phyloP scores from a whole-genome alignment of 441 rosid species.

The Syzygium malaccense region DNA sequence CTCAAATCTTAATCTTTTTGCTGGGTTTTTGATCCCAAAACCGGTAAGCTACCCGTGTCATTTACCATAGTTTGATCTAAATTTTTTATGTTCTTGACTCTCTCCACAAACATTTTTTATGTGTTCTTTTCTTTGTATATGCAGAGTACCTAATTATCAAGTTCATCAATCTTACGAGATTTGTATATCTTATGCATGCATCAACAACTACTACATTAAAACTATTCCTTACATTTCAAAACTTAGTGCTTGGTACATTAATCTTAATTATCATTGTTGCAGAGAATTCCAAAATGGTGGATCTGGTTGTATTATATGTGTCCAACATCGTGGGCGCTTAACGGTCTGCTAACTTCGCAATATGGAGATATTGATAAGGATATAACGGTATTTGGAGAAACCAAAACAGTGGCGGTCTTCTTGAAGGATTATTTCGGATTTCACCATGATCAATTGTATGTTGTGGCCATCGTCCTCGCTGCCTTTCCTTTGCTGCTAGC shows the following conservation, averaged over 20 bases:
- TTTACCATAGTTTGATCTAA: no score
- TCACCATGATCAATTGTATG: neutral
- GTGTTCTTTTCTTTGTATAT: neutral
- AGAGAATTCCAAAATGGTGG: conserved; percentile 58
- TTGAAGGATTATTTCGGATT: neutral
- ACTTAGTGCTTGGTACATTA: neutral
- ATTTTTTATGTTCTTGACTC: no score
- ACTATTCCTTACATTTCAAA: neutral
- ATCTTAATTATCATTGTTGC: conserved; percentile 1
- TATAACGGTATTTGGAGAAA: neutral
- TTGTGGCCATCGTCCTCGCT: conserved; percentile 21
- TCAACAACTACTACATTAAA: neutral
- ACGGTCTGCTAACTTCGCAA: neutral
- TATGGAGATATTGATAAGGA: neutral
- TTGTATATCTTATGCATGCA: no score
- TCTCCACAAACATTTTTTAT: no score
- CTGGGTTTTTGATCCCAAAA: no score
- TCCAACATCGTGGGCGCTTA: conserved; percentile 22
- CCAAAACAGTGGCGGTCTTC: neutral
- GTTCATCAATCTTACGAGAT: no score
- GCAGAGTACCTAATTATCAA: neutral
- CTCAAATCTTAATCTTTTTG: no score
- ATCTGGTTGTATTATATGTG: conserved; percentile 38
- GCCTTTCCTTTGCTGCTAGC: conserved; percentile 35
- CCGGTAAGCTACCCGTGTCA: no score